Base-by-base conservation (phyloP, 2,329 filamentous ascomycete species). In the Aspergillus pseudoviridinutans region DNA sequence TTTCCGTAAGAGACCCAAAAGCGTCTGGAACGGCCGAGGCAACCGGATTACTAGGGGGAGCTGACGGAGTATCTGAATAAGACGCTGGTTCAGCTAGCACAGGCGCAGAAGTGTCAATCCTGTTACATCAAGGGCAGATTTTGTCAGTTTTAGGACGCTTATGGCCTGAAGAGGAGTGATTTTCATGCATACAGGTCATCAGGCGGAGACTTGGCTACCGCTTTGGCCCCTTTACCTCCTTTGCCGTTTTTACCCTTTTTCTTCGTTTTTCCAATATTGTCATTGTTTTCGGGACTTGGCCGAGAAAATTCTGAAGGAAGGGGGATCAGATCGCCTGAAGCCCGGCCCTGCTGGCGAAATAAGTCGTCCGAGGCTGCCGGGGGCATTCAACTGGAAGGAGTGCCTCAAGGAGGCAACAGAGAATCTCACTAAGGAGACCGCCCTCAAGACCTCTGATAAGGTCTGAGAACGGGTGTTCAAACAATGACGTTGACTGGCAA, bases 181-280 rank as follows among this genome's bases (percentile, higher is more conserved):
- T 38, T 46, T n/a, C 32, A 32, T 51, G 64, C 73, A 58, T 72
- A 77, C 75, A 73, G 58, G 58, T 76, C 69, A 53, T 75, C 72
- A 51, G 68, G 62, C 27, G 67, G 62, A 41, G 64, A 63, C 62
- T 70, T 71, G 29, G 69, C 58, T 55, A 66, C 61, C 60, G 68
- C 62, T 65, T 70, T 74, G 57, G 65, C 63, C 57, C 59, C 63
- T 63, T 73, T 76, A 57, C 65, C 75, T 65, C 59, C 66, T 64
- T 70, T 69, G 42, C 72, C 74, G 64, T 65, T 67, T 63, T 71
- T 73, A 51, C 68, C 71, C 66, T 74, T 77, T 68, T 76, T 77
- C 62, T 76, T 76, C 61, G 58, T 65, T 58, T 74, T 75, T 58
- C 67, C 65, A 58, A 62, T 67, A 24, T 63, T 60, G 54, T 69